Conservation (phyloP, 106 monocot genomes). For the Gastrodia elata region DNA sequence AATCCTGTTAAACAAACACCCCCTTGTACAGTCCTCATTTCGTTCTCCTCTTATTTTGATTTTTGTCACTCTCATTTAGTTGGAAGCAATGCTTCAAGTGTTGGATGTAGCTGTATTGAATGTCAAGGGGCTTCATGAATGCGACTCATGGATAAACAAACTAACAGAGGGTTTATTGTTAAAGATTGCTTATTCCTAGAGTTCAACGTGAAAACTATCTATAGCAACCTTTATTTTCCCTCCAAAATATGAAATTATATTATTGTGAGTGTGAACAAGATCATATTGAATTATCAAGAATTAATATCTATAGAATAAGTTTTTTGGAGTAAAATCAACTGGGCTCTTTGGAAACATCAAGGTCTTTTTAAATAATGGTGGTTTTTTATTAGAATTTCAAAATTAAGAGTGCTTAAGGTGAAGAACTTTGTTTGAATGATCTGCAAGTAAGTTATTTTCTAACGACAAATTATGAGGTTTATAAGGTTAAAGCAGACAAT, state of each 20-base stretch:
- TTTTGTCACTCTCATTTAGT: neutral
- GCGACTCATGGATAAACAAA: neutral
- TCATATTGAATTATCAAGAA: no score
- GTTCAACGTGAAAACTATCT: neutral
- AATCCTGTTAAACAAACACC: no score
- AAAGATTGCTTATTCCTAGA: neutral
- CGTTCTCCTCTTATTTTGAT: neutral
- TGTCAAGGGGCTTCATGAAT: neutral
- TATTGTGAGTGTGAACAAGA: neutral
- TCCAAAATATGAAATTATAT: neutral
- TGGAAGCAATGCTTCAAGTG: neutral
- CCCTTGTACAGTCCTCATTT: neutral
- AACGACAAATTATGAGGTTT: no score
- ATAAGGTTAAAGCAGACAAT: no score
- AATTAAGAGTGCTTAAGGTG: no score
- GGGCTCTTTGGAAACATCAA: no score
- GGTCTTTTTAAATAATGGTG: no score
- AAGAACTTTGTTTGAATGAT: no score
- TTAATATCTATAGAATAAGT: no score
- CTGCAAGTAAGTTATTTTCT: no score
- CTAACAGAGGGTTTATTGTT: neutral
- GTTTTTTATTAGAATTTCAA: no score
- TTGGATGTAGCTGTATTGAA: neutral
- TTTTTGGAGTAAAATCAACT: no score
- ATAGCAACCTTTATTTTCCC: neutral